Conservation (phyloP, 1,139 yeast species). For the Yamadazyma blattariae region DNA sequence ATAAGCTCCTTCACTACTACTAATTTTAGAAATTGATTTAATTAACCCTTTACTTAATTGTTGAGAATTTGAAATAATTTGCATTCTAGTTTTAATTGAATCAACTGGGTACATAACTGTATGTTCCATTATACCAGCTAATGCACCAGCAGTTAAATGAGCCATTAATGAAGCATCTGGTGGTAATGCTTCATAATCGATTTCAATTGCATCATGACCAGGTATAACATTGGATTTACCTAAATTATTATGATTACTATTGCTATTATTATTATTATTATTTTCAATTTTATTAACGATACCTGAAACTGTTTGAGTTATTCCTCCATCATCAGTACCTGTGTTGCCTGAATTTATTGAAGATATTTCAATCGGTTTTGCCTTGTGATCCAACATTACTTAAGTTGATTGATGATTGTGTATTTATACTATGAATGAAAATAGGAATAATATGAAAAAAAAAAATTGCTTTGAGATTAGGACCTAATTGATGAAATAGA, state of each 20-base stretch:
- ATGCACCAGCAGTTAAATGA: constrained; percentile 88
- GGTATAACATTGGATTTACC: constrained; percentile 10
- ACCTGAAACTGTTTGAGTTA: too few species aligned
- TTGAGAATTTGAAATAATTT: constrained; percentile 50
- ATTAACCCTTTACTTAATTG: constrained; percentile 43
- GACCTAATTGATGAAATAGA: too few species aligned
- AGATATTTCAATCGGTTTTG: not conserved
- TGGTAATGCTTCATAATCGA: constrained; percentile 92
- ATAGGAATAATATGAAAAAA: too few species aligned
- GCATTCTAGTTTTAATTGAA: constrained; percentile 95
- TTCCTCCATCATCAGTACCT: not conserved
- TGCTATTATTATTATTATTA: not conserved
- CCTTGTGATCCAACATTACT: not conserved
- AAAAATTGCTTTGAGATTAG: too few species aligned
- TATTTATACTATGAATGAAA: too few species aligned
- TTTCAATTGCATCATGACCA: constrained; percentile 40
- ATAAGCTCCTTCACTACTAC: constrained; percentile 85
- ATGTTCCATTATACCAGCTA: constrained; percentile 98
- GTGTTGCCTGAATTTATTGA: not conserved
- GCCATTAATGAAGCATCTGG: constrained; percentile 80
- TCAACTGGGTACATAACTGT: constrained; percentile 96
- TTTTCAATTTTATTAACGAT: not conserved
- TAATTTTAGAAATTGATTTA: constrained; percentile 66
- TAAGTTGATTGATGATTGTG: too few species aligned
- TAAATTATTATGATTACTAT: not conserved